A percentile compares a stretch with the other conserved stretches of the same genome.
Evolutionary conservation across 2,329 filamentous ascomycete genomes (phyloP).

Genomic region (Claviceps paspali): DNA sequence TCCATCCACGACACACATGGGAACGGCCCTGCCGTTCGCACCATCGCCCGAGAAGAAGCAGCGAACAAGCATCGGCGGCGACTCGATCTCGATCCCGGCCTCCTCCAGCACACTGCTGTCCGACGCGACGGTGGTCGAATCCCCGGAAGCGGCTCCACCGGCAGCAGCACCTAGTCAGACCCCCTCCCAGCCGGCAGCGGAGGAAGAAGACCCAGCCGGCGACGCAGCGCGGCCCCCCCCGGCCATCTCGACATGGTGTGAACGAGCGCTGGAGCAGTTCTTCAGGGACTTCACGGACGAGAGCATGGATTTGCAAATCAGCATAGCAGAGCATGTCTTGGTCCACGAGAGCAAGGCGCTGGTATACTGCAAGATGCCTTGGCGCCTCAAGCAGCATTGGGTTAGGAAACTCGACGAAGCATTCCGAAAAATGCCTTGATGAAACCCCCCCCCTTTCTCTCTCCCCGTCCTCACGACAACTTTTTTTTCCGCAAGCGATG

Average conservation of each 20-base stretch:
- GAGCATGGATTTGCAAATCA: slow-evolving; percentile 42
- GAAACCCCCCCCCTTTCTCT: neutral
- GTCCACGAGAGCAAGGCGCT: slow-evolving; percentile 45
- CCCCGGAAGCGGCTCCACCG: slow-evolving; percentile 1
- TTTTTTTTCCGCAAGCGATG: too few species aligned
- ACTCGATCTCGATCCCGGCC: slow-evolving; percentile 1
- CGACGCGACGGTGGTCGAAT: neutral
- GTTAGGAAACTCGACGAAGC: slow-evolving; percentile 33
- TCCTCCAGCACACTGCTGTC: neutral
- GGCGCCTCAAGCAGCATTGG: slow-evolving; percentile 37
- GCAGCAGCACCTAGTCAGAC: neutral
- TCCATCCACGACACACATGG: slow-evolving; percentile 14
- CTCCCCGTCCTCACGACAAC: too few species aligned
- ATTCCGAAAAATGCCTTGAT: slow-evolving; percentile 1
- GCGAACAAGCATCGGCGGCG: slow-evolving; percentile 15
- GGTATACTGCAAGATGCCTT: slow-evolving; percentile 47
- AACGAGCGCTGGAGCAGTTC: slow-evolving; percentile 43
- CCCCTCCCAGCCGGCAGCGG: neutral
- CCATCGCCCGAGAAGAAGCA: slow-evolving; percentile 19
- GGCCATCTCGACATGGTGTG: slow-evolving; percentile 35
- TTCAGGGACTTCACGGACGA: slow-evolving; percentile 43
- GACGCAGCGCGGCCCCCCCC: slow-evolving; percentile 20
- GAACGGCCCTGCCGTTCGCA: slow-evolving; percentile 15
- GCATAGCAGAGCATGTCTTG: slow-evolving; percentile 42
- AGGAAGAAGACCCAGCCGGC: neutral